Conservation (phyloP, 73 alveolate species). For the Symbiodinium pilosum region DNA sequence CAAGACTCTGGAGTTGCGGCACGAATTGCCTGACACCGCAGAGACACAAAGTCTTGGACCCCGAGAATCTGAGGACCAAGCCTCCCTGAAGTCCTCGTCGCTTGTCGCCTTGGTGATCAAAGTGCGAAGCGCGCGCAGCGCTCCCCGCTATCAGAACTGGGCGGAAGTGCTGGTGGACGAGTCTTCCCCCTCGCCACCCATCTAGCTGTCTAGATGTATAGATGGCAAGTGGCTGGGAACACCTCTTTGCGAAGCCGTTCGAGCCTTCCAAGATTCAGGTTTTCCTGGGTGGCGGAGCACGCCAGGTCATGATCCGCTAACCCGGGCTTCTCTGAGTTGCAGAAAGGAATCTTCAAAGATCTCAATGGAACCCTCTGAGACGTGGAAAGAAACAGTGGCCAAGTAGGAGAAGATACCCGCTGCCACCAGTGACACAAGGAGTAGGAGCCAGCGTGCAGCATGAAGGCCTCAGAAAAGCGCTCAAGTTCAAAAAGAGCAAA, state of each 20-base stretch:
- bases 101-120: neutral
- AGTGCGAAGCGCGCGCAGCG: neutral
- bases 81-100: constrained; percentile 11
- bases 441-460: neutral
- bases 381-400: neutral
- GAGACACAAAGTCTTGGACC: neutral
- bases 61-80: neutral
- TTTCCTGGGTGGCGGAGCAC: neutral
- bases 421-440: neutral
- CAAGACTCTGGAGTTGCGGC: neutral
- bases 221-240: constrained; percentile 38
- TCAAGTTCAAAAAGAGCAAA: no score
- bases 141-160: neutral
- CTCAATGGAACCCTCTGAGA: constrained; percentile 49
- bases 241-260: constrained; percentile 30
- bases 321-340: neutral
- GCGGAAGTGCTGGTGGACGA: no score
- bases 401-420: neutral
- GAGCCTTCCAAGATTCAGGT: constrained; percentile 52
- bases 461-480: neutral
- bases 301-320: neutral
- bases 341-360: constrained; percentile 23
- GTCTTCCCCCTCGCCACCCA: no score
- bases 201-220: no score
- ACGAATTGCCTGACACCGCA: neutral